Base-by-base conservation (phyloP, 2,329 filamentous ascomycete species). In the Periglandula ipomoeae region DNA sequence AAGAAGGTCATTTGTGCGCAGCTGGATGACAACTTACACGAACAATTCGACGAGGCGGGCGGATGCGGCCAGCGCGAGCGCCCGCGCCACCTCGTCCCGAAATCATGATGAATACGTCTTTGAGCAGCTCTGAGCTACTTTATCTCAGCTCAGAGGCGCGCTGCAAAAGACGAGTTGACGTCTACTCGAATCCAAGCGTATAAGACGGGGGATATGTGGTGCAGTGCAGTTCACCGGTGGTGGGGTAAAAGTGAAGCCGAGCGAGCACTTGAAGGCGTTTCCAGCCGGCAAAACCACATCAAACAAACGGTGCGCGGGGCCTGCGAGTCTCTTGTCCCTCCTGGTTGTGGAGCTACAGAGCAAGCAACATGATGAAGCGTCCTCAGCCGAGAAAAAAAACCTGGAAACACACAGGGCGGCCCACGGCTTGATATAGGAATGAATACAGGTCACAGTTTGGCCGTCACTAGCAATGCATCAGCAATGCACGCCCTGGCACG, bases 31-130 rank as follows among this genome's bases (percentile, higher is more conserved):
- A 46, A 64, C 68, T 65, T 65, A 71, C 68, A 55, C 67, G 64
- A 47, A 65, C 60, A 50, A 69, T 64, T 47, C 69, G 67, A 59
- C 68, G 68, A 61, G 68, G 68, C 46, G 68, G 67, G 48, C 68
- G 67, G 55, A 71, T 71, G 57, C 68, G 65, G 50, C 67, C 65
- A 47, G 58, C 57, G 44, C 66, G 61, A 48, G 63, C 59, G 49
- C 67, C 67, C 47, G 65, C 63, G 60, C 69, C 68, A 49, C 72
- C 72, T 57, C 72, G 67, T 52, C 72, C 72, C 6, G 72, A 73
- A 56, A 75, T 74, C 72, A 75, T 75, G 38, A 34, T 50, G 38
- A 13, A 43, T n/a, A 30, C 10, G 26, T 3, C 20, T 13, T 32
- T 48, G 19, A 17, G 20, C 38, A 38, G n/a, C 35, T n/a, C 35